phyloP scores from a whole-genome alignment of 1,284 basidiomycete genomes.

The Ganoderma lucidum region DNA sequence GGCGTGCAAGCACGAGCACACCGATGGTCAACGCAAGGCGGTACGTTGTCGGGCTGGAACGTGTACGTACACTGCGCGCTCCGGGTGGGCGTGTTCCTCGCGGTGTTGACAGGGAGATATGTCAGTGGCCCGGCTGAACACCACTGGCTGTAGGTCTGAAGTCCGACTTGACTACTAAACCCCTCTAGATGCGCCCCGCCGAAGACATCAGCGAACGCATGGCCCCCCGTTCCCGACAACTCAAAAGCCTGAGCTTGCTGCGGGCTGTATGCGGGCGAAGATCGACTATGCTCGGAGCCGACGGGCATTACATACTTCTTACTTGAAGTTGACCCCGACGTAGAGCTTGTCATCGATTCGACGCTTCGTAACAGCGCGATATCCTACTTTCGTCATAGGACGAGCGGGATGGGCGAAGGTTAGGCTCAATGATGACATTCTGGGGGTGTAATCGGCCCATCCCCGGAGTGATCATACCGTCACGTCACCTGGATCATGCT shows the following conservation, averaged over 20 bases:
- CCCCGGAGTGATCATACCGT: background rate
- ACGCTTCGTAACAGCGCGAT: background rate
- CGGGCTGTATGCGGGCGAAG: background rate
- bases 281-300: background rate
- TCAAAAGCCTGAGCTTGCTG: conserved; percentile 6
- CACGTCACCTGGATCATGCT: background rate
- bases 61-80: background rate
- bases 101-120: background rate
- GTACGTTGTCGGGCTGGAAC: background rate
- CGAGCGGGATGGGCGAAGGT: background rate
- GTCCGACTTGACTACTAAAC: conserved; percentile 1
- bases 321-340: background rate
- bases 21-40: background rate
- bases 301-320: background rate
- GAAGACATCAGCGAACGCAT: background rate
- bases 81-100: conserved; percentile 1
- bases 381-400: conserved; percentile 1
- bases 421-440: background rate
- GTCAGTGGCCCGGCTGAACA: background rate
- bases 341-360: background rate
- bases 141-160: background rate
- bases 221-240: background rate
- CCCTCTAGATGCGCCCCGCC: background rate
- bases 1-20: background rate
- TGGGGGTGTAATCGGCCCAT: background rate